Evolutionary conservation across 345 rosid genomes (phyloP).

Genomic region (Firmiana major): DNA sequence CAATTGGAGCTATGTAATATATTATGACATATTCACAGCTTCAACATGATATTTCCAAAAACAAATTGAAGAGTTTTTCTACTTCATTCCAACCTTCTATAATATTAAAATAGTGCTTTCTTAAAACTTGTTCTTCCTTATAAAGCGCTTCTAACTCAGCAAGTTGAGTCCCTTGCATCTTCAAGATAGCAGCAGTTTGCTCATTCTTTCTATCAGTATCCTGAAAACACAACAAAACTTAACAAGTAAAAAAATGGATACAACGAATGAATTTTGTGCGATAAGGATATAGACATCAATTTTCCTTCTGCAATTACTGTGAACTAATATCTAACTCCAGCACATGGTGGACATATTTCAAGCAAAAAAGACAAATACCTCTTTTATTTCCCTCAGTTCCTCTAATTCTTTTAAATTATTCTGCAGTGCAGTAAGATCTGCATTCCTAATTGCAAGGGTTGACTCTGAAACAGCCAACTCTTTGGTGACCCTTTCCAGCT

Average conservation of each 20-base stretch:
- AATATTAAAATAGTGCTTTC: constrained; percentile 86
- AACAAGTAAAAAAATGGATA: background rate
- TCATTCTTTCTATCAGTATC: constrained; percentile 97
- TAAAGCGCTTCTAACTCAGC: constrained; percentile 82
- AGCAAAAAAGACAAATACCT: constrained; percentile 40
- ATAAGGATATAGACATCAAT: background rate
- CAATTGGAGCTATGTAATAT: background rate
- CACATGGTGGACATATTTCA: background rate
- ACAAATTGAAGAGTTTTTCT: background rate
- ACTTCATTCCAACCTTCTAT: constrained; percentile 64
- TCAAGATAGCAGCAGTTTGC: constrained; percentile 93
- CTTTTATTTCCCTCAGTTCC: constrained; percentile 92
- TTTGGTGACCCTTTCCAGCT: constrained; percentile 46
- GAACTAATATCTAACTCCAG: background rate
- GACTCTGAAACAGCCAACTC: constrained; percentile 54
- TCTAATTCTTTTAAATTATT: constrained; percentile 79
- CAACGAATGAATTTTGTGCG: background rate
- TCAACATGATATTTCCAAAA: background rate
- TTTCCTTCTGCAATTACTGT: background rate
- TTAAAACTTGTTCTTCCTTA: constrained; percentile 83
- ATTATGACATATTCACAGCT: background rate
- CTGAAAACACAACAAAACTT: constrained; percentile 33
- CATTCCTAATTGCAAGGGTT: constrained; percentile 43
- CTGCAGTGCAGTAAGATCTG: constrained; percentile 53
- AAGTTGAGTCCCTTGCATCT: constrained; percentile 92